Evolutionary conservation across 495 filamentous ascomycete species (phyloP), one percentile per base, ranked within the genome.

Genomic region (Xylaria longipes): DNA sequence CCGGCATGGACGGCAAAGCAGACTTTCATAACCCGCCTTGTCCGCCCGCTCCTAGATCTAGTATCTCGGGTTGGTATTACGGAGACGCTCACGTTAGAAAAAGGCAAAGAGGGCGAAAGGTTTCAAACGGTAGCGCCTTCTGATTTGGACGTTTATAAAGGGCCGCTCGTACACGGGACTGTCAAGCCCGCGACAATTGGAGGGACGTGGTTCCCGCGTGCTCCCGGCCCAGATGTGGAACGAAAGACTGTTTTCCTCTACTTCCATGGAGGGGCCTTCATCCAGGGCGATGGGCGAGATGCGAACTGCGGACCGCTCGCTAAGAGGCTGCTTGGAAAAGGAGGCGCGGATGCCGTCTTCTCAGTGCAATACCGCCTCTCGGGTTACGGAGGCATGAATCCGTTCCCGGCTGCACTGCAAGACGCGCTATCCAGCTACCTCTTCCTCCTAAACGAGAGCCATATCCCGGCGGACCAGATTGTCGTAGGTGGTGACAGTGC

Each of bases 211-310:
- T 74, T 56, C 33, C 75, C 75, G 17, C 29, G 29, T 20, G 57
- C 35, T 37, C 69, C 74, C 25, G 63, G 33, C 11, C 3, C 11
- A 45, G 50, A 74, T 8, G n/a, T 61, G 7, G 20, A 67, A 1
- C 43, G 46, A 0, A 72, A 69, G 39, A 58, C 48, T 2, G 52
- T 76, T 8, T 78, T 93, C 8, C 81, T 95, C 12, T 94, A 92
- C 74, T 88, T 88, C 63, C 86, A 88, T 60, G 84, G 86, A 37
- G 87, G 86, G 11, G 84, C 82, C 11, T 89, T 79, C 72, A 79
- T 87, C 31, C 31, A 81, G 35, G 75, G 80, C 54, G 78, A 84
- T 72, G 80, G 79, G 20, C 67, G 80, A 5, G 75, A 75, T 41
- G 73, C 71, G 15, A 77, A 72, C 54, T 74, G 78, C 31, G 80